These are phyloP conservation scores for Candida mesenterica DNA, from an alignment of 1,139 yeast species.

Conservation along the genomic window DNA sequence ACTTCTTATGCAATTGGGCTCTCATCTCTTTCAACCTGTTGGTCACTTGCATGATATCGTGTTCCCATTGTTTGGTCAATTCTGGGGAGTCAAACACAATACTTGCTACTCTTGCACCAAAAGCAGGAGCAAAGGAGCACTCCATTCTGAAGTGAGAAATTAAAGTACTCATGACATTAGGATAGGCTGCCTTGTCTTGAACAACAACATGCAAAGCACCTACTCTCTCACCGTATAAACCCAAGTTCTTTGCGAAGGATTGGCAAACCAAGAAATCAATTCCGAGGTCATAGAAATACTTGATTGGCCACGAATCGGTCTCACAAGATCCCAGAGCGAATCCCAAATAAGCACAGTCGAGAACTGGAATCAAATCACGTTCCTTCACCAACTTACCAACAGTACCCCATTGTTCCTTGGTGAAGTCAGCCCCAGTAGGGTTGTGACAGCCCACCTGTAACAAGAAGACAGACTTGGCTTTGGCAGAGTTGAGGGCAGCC, in stretches of 20 bases:
- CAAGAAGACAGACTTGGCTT: slow-evolving; percentile 30
- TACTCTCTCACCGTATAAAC: slow-evolving; percentile 44
- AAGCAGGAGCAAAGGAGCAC: slow-evolving; percentile 48
- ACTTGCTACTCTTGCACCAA: slow-evolving; percentile 42
- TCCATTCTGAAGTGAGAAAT: slow-evolving; percentile 34
- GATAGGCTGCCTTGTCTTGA: slow-evolving; percentile 20
- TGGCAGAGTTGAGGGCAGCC: slow-evolving; percentile 29
- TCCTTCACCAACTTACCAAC: slow-evolving; percentile 31
- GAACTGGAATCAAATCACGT: slow-evolving; percentile 72
- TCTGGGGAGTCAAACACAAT: slow-evolving; percentile 25
- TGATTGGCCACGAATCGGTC: slow-evolving; percentile 24
- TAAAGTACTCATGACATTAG: slow-evolving; percentile 26
- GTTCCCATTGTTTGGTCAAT: slow-evolving; percentile 31
- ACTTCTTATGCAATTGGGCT: slow-evolving; percentile 24
- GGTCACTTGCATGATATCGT: slow-evolving; percentile 31
- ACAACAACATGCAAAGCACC: slow-evolving; percentile 42
- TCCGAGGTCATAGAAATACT: slow-evolving; percentile 16
- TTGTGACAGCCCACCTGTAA: slow-evolving; percentile 94
- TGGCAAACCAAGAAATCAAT: slow-evolving; percentile 32
- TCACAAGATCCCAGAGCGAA: slow-evolving; percentile 22
- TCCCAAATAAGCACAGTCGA: slow-evolving; percentile 97
- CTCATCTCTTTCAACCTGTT: slow-evolving; percentile 32
- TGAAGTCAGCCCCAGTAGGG: slow-evolving; percentile 97
- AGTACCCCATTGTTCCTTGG: slow-evolving; percentile 77
- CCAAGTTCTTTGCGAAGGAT: slow-evolving; percentile 47